Base-by-base conservation (phyloP, 805 yeast genomes). In the Candida dajiaensis region DNA sequence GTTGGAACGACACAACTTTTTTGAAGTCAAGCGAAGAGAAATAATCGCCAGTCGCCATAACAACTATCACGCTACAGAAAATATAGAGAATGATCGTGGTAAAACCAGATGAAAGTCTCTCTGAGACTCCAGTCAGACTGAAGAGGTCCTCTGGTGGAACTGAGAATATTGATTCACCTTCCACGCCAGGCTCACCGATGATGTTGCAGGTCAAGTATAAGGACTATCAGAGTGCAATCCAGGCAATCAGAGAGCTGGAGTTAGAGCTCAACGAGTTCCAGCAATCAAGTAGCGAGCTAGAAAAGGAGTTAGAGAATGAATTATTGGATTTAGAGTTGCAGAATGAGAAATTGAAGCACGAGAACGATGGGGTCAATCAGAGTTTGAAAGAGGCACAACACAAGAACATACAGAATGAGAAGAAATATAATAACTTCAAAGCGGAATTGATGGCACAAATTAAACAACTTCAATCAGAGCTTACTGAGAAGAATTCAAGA, bases 281-380 rank as follows among this genome's bases (percentile, higher is more conserved):
- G 47, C 61, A 56, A 20, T 68, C 75, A 6, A 69, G 74, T 39
- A 59, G 64, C 41, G 78, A 73, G 50, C 58, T 73, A 35, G 78
- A 73, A 53, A 60, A 58, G 36, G 78, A 72, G 44, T 57, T 73
- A 29, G 78, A 73, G 55, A 61, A 63, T 45, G 77, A 74, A 48
- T 45, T 58, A 47, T 58, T 57, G 35, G 74, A 67, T 10, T 39
- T 59, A 11, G 63, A 58, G 38, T 28, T 40, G n/a, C 54, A 55
- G 18, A 64, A 65, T 23, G 56, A 50, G 12, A 45, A 42, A 16
- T 38, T 63, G 28, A 51, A 52, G 21, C 46, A 47, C 20, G 50
- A 48, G 37, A 53, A 64, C 13, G 50, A 45, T 4, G 39, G 48
- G 13, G 43, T 65, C 13, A 45, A 49, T 12, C 29, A 47, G 5